A percentile compares a stretch with the other conserved stretches of the same genome.
phyloP scores from a whole-genome alignment of 2,329 filamentous ascomycete genomes.

The Alternaria sp. region DNA sequence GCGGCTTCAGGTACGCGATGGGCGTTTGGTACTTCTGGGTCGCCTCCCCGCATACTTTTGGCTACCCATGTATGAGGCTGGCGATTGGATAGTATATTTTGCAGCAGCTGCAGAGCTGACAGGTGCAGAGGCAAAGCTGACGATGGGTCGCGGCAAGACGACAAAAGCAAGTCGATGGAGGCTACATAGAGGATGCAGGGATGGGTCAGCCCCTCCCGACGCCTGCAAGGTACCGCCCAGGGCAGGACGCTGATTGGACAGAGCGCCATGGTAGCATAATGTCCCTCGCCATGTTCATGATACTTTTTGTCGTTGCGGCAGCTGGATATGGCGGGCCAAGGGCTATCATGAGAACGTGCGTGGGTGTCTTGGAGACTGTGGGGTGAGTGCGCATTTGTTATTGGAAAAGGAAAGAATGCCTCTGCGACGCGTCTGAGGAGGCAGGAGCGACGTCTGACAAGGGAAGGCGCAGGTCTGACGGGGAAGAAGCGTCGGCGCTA shows the following conservation, averaged over 20 bases:
- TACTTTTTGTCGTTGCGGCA: constrained; percentile 24
- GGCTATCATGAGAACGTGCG: constrained; percentile 5
- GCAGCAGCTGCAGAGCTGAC: constrained; percentile 8
- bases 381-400: neutral
- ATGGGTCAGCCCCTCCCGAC: constrained; percentile 20
- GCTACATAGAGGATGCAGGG: constrained; percentile 9
- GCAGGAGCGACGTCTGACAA: constrained; percentile 15
- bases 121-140: constrained; percentile 9
- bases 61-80: neutral
- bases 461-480: neutral
- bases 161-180: constrained; percentile 2
- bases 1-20: constrained; percentile 30
- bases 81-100: constrained; percentile 4
- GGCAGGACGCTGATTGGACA: constrained; percentile 26
- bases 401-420: constrained; percentile 17
- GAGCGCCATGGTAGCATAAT: constrained; percentile 8
- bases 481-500: constrained; percentile 13
- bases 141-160: neutral
- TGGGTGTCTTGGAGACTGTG: constrained; percentile 17
- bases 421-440: constrained; percentile 9
- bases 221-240: constrained; percentile 27
- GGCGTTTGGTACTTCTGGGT: constrained; percentile 23
- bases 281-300: constrained; percentile 18
- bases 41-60: constrained; percentile 20
- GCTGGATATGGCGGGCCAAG: constrained; percentile 19